Evolutionary conservation across 164 flowering plant genomes (phyloP).

Genomic region (Nymphaea thermarum): DNA sequence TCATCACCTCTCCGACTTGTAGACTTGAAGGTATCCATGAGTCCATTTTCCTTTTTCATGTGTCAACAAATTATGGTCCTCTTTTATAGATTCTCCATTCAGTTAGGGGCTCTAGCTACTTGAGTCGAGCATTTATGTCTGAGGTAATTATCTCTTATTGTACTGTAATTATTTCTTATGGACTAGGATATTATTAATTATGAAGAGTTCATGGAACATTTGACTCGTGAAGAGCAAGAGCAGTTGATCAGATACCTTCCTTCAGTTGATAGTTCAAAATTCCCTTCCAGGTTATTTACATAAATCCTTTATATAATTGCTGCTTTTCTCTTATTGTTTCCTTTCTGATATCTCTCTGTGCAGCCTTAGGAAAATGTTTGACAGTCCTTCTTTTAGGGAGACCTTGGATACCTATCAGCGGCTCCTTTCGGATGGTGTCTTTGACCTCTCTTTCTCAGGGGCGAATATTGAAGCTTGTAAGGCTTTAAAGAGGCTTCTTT

Average conservation of each 20-base stretch:
- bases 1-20: constrained; percentile 46
- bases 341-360: constrained; percentile 5
- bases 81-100: not conserved
- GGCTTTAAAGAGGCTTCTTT: constrained; percentile 47
- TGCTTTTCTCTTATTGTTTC: constrained; percentile 4
- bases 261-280: constrained; percentile 33
- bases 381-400: constrained; percentile 56
- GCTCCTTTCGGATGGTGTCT: constrained; percentile 65
- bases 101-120: constrained; percentile 4
- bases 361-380: constrained; percentile 77
- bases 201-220: constrained; percentile 43
- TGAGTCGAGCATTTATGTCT: constrained; percentile 4
- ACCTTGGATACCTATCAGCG: constrained; percentile 53
- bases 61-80: not conserved
- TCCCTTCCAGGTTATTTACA: constrained; percentile 48
- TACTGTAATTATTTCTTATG: constrained; percentile 8
- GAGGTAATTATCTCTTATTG: not conserved
- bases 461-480: constrained; percentile 43
- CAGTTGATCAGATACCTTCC: constrained; percentile 58
- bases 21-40: constrained; percentile 57
- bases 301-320: not conserved
- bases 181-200: constrained; percentile 63
- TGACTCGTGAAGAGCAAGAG: constrained; percentile 60
- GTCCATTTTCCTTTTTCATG: not conserved
- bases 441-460: constrained; percentile 44